phyloP scores from a whole-genome alignment of 2,329 filamentous ascomycete species.

The Calonectria pauciramosa region DNA sequence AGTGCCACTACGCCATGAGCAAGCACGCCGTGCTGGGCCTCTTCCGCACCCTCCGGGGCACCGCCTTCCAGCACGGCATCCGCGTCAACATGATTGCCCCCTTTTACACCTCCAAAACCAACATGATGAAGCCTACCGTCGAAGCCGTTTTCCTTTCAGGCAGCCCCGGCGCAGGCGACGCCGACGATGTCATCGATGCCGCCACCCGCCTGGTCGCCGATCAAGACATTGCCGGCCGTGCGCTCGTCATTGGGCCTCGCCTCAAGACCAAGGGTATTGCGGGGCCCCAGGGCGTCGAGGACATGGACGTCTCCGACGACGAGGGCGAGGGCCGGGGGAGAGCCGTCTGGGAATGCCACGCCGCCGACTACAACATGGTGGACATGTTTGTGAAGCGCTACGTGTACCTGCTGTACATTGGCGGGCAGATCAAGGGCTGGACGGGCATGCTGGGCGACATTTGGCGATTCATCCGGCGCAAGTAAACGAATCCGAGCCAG shows the following conservation, averaged over 20 bases:
- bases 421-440: conserved; percentile 67
- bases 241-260: conserved; percentile 70
- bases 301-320: conserved; percentile 44
- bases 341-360: conserved; percentile 73
- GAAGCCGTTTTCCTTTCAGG: conserved; percentile 70
- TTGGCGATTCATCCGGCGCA: conserved; percentile 40
- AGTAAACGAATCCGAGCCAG: conserved; percentile 25
- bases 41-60: conserved; percentile 70
- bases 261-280: conserved; percentile 48
- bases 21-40: conserved; percentile 78
- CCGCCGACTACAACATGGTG: conserved; percentile 68
- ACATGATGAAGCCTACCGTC: conserved; percentile 59
- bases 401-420: conserved; percentile 66
- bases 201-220: conserved; percentile 73
- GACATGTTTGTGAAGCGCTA: conserved; percentile 70
- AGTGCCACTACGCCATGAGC: conserved; percentile 69
- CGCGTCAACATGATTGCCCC: conserved; percentile 77
- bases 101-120: conserved; percentile 75
- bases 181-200: conserved; percentile 74
- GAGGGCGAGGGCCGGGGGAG: conserved; percentile 56
- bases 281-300: conserved; percentile 51
- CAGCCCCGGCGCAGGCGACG: conserved; percentile 59
- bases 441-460: conserved; percentile 57
- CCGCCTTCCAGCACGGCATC: conserved; percentile 61
- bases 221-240: conserved; percentile 67